Evolutionary conservation across 2,329 filamentous ascomycete species (phyloP).

Genomic region (Cladobotryum mycophilum): DNA sequence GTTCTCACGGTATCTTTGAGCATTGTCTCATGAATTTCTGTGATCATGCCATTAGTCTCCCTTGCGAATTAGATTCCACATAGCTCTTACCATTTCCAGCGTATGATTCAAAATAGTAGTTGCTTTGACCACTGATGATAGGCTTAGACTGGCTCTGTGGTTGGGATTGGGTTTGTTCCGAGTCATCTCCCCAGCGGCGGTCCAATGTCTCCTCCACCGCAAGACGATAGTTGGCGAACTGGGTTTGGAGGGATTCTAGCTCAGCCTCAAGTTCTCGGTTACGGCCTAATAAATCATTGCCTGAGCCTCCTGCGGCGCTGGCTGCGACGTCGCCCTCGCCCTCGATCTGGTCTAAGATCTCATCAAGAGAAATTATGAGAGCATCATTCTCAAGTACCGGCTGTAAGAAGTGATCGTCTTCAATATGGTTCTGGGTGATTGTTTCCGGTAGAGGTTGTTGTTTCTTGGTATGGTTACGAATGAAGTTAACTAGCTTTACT

Average conservation of each 20-base stretch:
- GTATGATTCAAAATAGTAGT: conserved; percentile 56
- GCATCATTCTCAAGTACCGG: conserved; percentile 87
- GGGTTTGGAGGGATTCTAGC: conserved; percentile 50
- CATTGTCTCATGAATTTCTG: conserved; percentile 93
- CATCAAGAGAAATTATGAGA: conserved; percentile 79
- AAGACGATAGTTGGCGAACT: conserved; percentile 60
- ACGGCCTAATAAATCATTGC: conserved; percentile 38
- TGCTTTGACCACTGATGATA: conserved; percentile 26
- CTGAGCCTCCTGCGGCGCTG: conserved; percentile 13
- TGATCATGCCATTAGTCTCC: conserved; percentile 1
- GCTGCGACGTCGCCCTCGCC: conserved; percentile 25
- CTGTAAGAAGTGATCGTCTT: conserved; percentile 74
- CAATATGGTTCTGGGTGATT: conserved; percentile 56
- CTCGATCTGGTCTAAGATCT: conserved; percentile 49
- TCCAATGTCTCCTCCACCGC: conserved; percentile 62
- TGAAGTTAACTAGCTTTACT: conserved; percentile 70
- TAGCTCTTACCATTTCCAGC: conserved; percentile 47
- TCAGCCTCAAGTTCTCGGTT: conserved; percentile 55
- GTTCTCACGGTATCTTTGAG: conserved; percentile 84
- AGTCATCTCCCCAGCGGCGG: conserved; percentile 55
- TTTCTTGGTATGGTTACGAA: conserved; percentile 42
- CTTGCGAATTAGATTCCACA: background rate
- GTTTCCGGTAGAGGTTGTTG: conserved; percentile 45
- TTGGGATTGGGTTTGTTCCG: conserved; percentile 27
- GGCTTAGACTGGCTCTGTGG: conserved; percentile 18